Evolutionary conservation across 176 grass and related monocot genomes (phyloP).

Genomic region (Urochloa ruziziensis): DNA sequence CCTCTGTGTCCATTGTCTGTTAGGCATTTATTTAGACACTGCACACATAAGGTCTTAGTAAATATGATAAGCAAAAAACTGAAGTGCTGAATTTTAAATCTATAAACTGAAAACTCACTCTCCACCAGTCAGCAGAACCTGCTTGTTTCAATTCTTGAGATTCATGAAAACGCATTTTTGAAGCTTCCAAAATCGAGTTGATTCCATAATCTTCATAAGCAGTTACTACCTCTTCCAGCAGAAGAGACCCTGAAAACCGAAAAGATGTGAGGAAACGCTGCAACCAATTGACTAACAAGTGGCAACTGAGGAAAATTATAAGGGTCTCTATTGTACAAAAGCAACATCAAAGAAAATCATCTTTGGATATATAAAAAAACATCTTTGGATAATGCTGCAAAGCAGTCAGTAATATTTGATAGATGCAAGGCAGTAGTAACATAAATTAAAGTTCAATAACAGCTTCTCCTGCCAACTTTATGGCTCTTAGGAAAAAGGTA

Average conservation of each 20-base stretch:
- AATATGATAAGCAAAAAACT: constrained; percentile 1
- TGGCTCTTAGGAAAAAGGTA: neutral
- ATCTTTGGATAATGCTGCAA: neutral
- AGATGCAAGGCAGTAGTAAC: neutral
- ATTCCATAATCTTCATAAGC: constrained; percentile 75
- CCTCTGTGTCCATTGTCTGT: too few species aligned
- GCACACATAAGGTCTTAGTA: too few species aligned
- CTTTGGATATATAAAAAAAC: neutral
- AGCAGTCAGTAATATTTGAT: neutral
- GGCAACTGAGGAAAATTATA: neutral
- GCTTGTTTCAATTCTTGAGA: constrained; percentile 70
- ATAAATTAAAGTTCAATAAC: neutral
- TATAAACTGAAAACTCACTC: constrained; percentile 52
- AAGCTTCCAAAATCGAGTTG: constrained; percentile 67
- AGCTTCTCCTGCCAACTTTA: neutral
- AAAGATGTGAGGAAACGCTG: constrained; percentile 14
- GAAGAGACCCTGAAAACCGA: constrained; percentile 66
- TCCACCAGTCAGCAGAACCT: constrained; percentile 92
- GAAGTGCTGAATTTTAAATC: neutral
- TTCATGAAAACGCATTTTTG: constrained; percentile 61
- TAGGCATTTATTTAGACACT: too few species aligned
- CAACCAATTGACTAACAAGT: neutral
- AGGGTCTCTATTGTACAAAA: neutral
- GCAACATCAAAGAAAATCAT: neutral
- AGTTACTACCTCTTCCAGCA: constrained; percentile 88